Percentiles rank a stretch among this genome's conserved stretches.
Evolutionary conservation across 345 rosid species (phyloP).

Genomic region (Eucalyptus victrix): DNA sequence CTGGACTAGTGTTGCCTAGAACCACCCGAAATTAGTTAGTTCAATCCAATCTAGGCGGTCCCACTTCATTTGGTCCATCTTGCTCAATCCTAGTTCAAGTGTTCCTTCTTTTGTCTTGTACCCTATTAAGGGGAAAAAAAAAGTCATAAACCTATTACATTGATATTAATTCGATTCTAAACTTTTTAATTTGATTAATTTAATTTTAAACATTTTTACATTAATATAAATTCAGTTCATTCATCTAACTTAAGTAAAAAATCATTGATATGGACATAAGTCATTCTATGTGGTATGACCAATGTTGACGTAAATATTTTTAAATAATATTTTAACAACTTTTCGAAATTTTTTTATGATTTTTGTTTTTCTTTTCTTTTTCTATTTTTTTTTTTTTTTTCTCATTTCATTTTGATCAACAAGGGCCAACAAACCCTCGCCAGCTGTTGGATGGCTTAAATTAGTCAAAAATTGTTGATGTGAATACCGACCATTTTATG

Average conservation of each 20-base stretch:
- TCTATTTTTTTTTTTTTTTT: too few relatives aligned
- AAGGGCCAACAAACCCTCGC: rapidly evolving
- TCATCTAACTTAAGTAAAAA: rapidly evolving
- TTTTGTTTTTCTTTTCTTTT: too few relatives aligned
- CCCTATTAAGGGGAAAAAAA: neutral
- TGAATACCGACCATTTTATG: rapidly evolving
- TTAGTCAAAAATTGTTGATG: too few relatives aligned
- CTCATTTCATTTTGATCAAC: rapidly evolving
- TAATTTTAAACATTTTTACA: too few relatives aligned
- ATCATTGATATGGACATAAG: rapidly evolving
- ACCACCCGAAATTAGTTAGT: rapidly evolving
- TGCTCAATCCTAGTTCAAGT: neutral
- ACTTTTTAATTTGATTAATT: too few relatives aligned
- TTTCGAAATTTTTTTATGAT: too few relatives aligned
- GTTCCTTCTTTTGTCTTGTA: neutral
- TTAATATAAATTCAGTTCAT: too few relatives aligned
- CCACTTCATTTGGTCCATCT: too few relatives aligned
- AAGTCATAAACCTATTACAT: too few relatives aligned
- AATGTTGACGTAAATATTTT: too few relatives aligned
- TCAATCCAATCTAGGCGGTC: too few relatives aligned
- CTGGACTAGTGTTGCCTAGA: rapidly evolving
- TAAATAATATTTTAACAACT: too few relatives aligned
- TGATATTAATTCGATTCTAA: rapidly evolving
- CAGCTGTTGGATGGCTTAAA: rapidly evolving
- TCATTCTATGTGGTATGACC: rapidly evolving